Evolutionary conservation across 805 yeast species (phyloP).

Genomic region (Yamadazyma akitaensis): DNA sequence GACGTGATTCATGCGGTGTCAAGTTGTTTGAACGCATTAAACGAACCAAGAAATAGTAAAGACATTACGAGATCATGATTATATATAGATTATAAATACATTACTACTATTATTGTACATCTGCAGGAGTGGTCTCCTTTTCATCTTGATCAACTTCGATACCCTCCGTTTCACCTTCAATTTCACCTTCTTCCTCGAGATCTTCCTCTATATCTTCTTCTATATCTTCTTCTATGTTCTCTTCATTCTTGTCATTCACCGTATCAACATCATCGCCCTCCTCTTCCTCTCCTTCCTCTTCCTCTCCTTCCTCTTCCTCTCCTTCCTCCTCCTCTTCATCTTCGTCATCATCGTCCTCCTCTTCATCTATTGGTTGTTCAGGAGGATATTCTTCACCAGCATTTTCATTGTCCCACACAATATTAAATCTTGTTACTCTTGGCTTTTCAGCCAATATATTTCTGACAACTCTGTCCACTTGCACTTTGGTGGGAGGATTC

Average conservation of each 20-base stretch:
- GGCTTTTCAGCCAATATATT: constrained; percentile 97
- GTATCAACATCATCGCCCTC: constrained; percentile 29
- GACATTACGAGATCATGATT: constrained; percentile 8
- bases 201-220: constrained; percentile 37
- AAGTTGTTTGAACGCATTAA: constrained; percentile 28
- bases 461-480: constrained; percentile 89
- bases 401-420: constrained; percentile 88
- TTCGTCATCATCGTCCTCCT: constrained; percentile 52
- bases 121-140: constrained; percentile 10
- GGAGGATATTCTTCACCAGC: constrained; percentile 72
- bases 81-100: constrained; percentile 2
- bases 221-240: constrained; percentile 30
- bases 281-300: constrained; percentile 42
- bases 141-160: neutral
- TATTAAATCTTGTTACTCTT: constrained; percentile 92
- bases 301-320: constrained; percentile 56
- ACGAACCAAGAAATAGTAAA: constrained; percentile 14
- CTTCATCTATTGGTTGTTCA: constrained; percentile 65
- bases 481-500: constrained; percentile 91
- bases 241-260: constrained; percentile 37
- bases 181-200: constrained; percentile 16
- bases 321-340: constrained; percentile 61
- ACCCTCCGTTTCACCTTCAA: neutral
- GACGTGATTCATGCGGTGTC: constrained; percentile 29
- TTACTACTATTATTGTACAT: constrained; percentile 2